A percentile compares a stretch with the other conserved stretches of the same genome.
These are phyloP conservation scores for Neonothopanus nambi DNA, from an alignment of 1,284 basidiomycete genomes.

Conservation along the genomic window DNA sequence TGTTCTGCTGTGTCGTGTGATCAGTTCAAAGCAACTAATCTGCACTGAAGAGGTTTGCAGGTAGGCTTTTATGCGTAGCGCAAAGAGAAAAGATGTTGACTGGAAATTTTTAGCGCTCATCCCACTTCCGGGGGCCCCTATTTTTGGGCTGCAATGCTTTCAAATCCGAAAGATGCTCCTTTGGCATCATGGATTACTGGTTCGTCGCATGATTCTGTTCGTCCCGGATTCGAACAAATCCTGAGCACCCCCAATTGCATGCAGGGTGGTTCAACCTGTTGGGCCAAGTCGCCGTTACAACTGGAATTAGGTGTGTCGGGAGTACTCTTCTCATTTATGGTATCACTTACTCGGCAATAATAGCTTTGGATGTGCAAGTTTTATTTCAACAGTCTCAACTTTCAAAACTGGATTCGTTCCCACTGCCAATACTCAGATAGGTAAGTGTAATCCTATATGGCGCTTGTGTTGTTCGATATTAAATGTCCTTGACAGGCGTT, in stretches of 20 bases:
- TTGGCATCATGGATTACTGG: slow-evolving; percentile 70
- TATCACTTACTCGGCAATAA: background rate
- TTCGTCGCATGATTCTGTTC: slow-evolving; percentile 14
- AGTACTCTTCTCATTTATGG: background rate
- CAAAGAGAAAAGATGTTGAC: background rate
- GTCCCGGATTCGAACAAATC: background rate
- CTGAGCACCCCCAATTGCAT: background rate
- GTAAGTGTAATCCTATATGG: slow-evolving; percentile 25
- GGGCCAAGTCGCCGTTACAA: slow-evolving; percentile 76
- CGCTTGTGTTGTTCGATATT: background rate
- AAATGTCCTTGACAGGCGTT: slow-evolving; percentile 37
- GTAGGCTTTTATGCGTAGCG: slow-evolving; percentile 21
- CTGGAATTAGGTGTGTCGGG: slow-evolving; percentile 58
- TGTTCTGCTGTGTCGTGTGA: slow-evolving; percentile 7
- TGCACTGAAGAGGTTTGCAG: slow-evolving; percentile 57
- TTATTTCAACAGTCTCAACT: slow-evolving; percentile 64
- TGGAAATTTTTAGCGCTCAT: slow-evolving; percentile 46
- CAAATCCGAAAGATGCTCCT: slow-evolving; percentile 51
- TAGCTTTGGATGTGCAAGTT: slow-evolving; percentile 69
- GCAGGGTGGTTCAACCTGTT: slow-evolving; percentile 73
- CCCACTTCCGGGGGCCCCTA: slow-evolving; percentile 77
- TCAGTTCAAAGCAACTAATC: slow-evolving; percentile 34
- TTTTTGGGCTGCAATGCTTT: slow-evolving; percentile 76
- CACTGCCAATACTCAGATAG: slow-evolving; percentile 59
- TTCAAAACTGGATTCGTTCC: slow-evolving; percentile 60